Evolutionary conservation across 2,329 filamentous ascomycete genomes (phyloP), one percentile per base, ranked within the genome.

Genomic region (Calonectria multiphialidica): DNA sequence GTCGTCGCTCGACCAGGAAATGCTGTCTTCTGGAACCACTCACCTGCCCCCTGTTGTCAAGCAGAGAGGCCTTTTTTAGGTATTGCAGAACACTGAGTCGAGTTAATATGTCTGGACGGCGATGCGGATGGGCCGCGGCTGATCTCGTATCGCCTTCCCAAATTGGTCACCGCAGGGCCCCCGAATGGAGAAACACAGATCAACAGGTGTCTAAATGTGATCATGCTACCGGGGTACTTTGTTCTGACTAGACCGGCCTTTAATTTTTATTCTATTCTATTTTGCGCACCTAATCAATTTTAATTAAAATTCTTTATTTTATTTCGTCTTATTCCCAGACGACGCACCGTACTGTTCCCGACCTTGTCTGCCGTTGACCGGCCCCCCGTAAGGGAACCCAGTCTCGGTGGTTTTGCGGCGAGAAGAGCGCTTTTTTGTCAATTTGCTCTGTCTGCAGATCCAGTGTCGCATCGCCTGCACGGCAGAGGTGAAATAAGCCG

Each of bases 321-420:
- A 42, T 37, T 37, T 25, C 28, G 23, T 25, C 30, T 45, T 25
- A 21, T 44, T 23, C 40, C 33, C 65, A 59, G 45, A 59, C n/a
- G 6, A 45, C 23, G 6, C n/a, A 45, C 57, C 49, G 18, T 37
- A 33, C 25, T 47, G 10, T 30, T 40, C 6, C 7, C 10, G 12
- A n/a, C 23, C n/a, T n/a, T 40, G 62, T 15, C 45, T 67, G 35
- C 13, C 21, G 53, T 28, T 47, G 50, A 33, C 50, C 16, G 50
- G 28, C 65, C n/a, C 64, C 50, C 53, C 30, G 40, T 40, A 16
- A 16, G 63, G 40, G 47, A 33, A 63, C 35, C 35, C 25, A 65
- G 70, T 66, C 69, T 77, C 73, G 71, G 75, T 71, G 66, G 37
- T 63, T 75, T 65, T 45, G 44, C 63, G 75, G 59, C 65, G 68